phyloP scores from a whole-genome alignment of 2,329 filamentous ascomycete species.

The Alternaria triticina region DNA sequence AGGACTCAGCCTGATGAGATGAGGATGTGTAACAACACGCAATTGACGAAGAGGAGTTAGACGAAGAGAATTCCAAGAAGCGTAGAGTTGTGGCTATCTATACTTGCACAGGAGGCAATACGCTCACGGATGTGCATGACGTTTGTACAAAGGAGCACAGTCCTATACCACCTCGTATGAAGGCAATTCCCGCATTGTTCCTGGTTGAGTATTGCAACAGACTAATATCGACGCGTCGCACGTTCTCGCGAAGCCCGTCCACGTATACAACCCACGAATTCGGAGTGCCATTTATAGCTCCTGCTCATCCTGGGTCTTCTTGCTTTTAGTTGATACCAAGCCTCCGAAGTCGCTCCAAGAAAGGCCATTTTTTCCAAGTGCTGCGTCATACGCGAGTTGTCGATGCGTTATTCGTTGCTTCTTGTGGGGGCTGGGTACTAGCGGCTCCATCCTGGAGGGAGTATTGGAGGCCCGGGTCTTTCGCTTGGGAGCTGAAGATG shows the following conservation, averaged over 20 bases:
- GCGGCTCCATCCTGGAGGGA: neutral
- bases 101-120: neutral
- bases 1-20: neutral
- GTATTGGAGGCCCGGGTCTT: neutral
- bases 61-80: neutral
- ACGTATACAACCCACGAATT: neutral
- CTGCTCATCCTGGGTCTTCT: conserved; percentile 22
- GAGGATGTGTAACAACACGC: neutral
- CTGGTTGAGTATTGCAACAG: neutral
- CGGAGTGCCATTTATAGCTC: conserved; percentile 18
- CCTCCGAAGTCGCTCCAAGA: conserved; percentile 52
- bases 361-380: conserved; percentile 43
- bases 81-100: neutral
- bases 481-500: neutral
- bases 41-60: neutral
- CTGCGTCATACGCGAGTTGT: conserved; percentile 38
- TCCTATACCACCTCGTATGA: neutral
- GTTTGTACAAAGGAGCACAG: neutral
- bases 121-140: neutral
- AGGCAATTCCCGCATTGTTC: neutral
- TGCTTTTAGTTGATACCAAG: conserved; percentile 48
- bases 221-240: neutral
- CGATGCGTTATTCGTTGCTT: conserved; percentile 17
- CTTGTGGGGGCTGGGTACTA: neutral
- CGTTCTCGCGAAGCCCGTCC: neutral